Percentiles rank a stretch among this genome's conserved stretches.
These are phyloP conservation scores for Emergomyces orientalis DNA, from an alignment of 2,329 filamentous ascomycete genomes.

Conservation along the genomic window DNA sequence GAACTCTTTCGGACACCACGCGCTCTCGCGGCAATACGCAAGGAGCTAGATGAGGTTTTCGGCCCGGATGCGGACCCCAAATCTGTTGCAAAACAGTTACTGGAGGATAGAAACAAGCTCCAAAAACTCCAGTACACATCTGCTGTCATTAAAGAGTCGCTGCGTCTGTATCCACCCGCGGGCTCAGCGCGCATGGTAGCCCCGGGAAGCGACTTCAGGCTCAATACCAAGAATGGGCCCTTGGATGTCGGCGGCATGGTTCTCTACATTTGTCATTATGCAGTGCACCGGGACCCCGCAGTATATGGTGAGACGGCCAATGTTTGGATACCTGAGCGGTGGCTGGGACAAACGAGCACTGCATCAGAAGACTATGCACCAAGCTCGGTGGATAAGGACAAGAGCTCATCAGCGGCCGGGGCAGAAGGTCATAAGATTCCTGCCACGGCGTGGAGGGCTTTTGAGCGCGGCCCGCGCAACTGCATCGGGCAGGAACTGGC, in stretches of 20 bases:
- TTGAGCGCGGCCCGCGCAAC: neutral
- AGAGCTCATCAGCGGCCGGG: neutral
- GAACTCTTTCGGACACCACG: neutral
- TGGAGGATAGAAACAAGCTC: slow-evolving; percentile 37
- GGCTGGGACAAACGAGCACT: neutral
- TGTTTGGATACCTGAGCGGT: neutral
- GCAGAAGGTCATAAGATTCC: neutral
- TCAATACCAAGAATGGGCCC: neutral
- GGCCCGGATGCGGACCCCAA: slow-evolving; percentile 33
- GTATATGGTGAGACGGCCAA: neutral
- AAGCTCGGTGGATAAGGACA: neutral
- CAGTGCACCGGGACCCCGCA: neutral
- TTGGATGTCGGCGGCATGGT: neutral
- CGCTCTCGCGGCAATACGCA: slow-evolving; percentile 21
- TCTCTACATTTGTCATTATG: neutral
- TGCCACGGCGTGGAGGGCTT: neutral
- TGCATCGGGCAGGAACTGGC: neutral
- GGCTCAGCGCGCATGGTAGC: neutral
- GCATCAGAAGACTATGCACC: neutral
- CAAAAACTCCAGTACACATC: slow-evolving; percentile 45
- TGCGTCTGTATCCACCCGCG: slow-evolving; percentile 43
- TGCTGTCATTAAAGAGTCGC: slow-evolving; percentile 46
- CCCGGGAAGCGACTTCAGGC: neutral
- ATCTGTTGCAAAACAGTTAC: slow-evolving; percentile 26
- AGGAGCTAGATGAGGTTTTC: slow-evolving; percentile 47